Evolutionary conservation across 768 basidiomycete genomes (phyloP), one percentile per base, ranked within the genome.

Genomic region (Termitomyces sp.): DNA sequence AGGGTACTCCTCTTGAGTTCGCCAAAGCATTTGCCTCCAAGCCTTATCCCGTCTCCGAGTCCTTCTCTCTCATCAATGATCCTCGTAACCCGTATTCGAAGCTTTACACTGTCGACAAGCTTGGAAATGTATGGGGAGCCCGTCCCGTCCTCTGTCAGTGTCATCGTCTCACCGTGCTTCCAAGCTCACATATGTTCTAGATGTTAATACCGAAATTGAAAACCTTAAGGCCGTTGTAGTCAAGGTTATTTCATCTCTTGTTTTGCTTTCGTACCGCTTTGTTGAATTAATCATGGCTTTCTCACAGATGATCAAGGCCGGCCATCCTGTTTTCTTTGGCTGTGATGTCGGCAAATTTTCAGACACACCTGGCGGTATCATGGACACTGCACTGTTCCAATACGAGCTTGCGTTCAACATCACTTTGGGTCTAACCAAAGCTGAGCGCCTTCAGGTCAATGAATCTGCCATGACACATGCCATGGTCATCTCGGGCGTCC

Each of bases 381-480:
- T 96, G 94, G 95, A 95, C 70, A 84, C 86, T 28, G 83, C 82
- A 16, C 79, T 96, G 22, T 93, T 87, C 71, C 89, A 92, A 68
- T 92, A 91, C 70, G 90, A 91, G 83, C 90, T 88, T 68, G 90
- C 95, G 0, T 96, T 96, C 70, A 85, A 92, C 69, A 91, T 94
- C 69, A 83, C 78, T 28, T 78, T 96, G 39, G 85, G 85, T 7
- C 80, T 97, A 68, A 87, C 84, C 67, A 98, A 98, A 73, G 91
- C 92, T 0, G 83, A 96, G 68, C 84, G 96, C 13, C 79, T 98
- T 40, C 84, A 87, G 68, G 87, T 88, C 20, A 85, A 86, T 57
- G 95, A 98, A 68, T 92, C 90, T 0, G 73, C 89, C 36, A 96
- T 97, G 95, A 98, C 95, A 1, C 96, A 98, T 71, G 94, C 94